These are phyloP conservation scores for Annulohypoxylon truncatum DNA, from an alignment of 2,329 filamentous ascomycete genomes.

Conservation along the genomic window DNA sequence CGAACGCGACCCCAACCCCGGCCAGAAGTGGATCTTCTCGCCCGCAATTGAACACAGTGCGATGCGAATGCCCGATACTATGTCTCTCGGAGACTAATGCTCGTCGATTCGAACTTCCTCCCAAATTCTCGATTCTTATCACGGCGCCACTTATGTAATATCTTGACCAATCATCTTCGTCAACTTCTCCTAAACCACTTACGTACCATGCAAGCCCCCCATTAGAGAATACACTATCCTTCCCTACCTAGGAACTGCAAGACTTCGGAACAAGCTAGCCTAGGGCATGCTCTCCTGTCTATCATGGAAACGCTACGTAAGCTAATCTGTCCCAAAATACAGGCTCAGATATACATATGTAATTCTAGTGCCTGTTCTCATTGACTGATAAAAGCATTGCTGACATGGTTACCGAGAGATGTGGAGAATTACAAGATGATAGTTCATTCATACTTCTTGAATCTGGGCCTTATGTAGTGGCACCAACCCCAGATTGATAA, in stretches of 20 bases:
- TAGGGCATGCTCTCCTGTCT: background rate
- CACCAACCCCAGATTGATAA: conserved; percentile 34
- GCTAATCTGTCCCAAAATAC: conserved; percentile 5
- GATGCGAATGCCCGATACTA: conserved; percentile 6
- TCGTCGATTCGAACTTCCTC: conserved; percentile 42
- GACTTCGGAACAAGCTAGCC: conserved; percentile 1
- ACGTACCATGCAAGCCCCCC: background rate
- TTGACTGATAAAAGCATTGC: background rate
- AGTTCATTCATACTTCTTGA: background rate
- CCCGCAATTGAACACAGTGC: conserved; percentile 27
- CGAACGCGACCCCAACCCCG: background rate
- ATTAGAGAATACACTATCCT: background rate
- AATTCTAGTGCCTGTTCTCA: background rate
- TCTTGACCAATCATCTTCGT: conserved; percentile 20
- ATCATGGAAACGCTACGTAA: conserved; percentile 2
- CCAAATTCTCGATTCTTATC: conserved; percentile 10
- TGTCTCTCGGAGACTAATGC: conserved; percentile 19
- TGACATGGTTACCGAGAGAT: background rate
- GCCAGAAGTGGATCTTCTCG: background rate
- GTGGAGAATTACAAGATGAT: conserved; percentile 22
- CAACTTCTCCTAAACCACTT: background rate
- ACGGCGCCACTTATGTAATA: conserved; percentile 9
- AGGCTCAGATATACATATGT: background rate
- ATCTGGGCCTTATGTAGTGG: background rate
- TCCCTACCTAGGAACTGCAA: conserved; percentile 4